A percentile compares a stretch with the other conserved stretches of the same genome.
These are phyloP conservation scores for Yamadazyma friedrichii DNA, from an alignment of 1,139 yeast species.

Conservation along the genomic window DNA sequence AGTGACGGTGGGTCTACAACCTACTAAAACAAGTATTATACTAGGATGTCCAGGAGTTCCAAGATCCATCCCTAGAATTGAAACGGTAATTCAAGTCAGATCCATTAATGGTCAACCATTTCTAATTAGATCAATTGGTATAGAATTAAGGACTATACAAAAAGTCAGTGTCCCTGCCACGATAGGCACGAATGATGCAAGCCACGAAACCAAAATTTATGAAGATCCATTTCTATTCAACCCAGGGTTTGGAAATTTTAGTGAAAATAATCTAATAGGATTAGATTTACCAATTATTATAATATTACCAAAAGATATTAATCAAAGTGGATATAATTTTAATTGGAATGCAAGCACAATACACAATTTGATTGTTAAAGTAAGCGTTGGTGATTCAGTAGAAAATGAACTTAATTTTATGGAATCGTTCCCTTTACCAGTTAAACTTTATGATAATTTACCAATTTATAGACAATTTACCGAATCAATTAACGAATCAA, in stretches of 20 bases:
- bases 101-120: conserved; percentile 40
- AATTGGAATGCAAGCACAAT: conserved; percentile 42
- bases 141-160: conserved; percentile 40
- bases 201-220: conserved; percentile 34
- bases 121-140: conserved; percentile 33
- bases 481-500: conserved; percentile 44
- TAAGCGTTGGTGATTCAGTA: conserved; percentile 31
- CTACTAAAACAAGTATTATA: conserved; percentile 48
- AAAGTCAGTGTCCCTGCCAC: conserved; percentile 40
- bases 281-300: conserved; percentile 60
- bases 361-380: conserved; percentile 35
- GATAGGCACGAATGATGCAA: conserved; percentile 41
- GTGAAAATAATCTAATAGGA: conserved; percentile 39
- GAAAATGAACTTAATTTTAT: conserved; percentile 30
- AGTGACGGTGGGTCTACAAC: conserved; percentile 37
- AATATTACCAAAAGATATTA: conserved; percentile 55
- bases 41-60: conserved; percentile 67
- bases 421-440: conserved; percentile 46
- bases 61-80: conserved; percentile 52
- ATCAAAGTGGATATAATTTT: conserved; percentile 42
- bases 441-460: conserved; percentile 50
- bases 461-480: conserved; percentile 55
- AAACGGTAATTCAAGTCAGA: conserved; percentile 41
- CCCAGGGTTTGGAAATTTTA: conserved; percentile 38
- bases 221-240: conserved; percentile 37